These are phyloP conservation scores for Lyophyllum semitale DNA, from an alignment of 768 basidiomycete genomes.

Conservation along the genomic window DNA sequence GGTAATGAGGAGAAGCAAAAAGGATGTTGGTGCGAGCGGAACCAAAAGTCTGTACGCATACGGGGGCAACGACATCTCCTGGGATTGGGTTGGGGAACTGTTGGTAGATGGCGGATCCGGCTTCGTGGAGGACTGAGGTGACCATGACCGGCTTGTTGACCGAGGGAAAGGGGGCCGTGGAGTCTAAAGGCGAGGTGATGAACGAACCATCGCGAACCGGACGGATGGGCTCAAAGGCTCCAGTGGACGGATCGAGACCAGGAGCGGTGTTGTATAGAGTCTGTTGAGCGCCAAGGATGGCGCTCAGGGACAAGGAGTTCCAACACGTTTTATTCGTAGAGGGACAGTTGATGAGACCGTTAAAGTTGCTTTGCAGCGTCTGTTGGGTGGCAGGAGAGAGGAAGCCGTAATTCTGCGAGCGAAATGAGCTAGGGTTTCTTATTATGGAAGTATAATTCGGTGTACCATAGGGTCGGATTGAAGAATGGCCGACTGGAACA, in stretches of 20 bases:
- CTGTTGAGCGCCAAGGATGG: constrained; percentile 56
- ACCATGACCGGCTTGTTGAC: constrained; percentile 69
- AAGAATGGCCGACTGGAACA: constrained; percentile 79
- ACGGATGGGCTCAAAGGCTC: constrained; percentile 59
- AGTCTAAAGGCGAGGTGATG: constrained; percentile 67
- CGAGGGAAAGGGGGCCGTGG: constrained; percentile 57
- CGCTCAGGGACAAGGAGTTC: constrained; percentile 44
- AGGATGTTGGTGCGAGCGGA: constrained; percentile 42
- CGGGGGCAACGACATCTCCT: constrained; percentile 33
- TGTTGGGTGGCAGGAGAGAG: constrained; percentile 54
- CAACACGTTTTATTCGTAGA: constrained; percentile 51
- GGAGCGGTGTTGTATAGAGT: constrained; percentile 44
- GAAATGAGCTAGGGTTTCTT: constrained; percentile 4
- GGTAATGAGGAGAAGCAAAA: constrained; percentile 50
- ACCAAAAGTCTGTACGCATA: constrained; percentile 50
- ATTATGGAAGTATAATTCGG: not conserved
- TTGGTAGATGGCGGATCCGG: constrained; percentile 59
- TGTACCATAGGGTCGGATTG: constrained; percentile 88
- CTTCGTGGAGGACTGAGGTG: constrained; percentile 74
- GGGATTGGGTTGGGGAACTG: constrained; percentile 41
- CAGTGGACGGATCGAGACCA: constrained; percentile 54
- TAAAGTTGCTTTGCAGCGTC: constrained; percentile 55
- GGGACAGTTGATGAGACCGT: constrained; percentile 45
- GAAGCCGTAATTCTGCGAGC: constrained; percentile 69
- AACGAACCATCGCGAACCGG: constrained; percentile 70